Base-by-base conservation (phyloP, 345 rosid genomes). In the Pelargonium nanum region DNA sequence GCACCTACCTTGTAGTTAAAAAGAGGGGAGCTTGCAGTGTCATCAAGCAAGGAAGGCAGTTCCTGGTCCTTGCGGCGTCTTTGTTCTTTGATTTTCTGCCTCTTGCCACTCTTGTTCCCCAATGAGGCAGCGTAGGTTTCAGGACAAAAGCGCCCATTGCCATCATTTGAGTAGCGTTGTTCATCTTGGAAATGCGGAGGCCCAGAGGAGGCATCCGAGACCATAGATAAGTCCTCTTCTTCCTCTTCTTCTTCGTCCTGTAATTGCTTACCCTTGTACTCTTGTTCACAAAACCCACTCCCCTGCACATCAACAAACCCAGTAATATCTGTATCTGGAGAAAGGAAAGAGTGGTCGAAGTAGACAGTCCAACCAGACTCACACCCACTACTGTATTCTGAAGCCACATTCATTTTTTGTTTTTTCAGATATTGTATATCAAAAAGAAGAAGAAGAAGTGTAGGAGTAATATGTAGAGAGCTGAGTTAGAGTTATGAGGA, bases 331-430 rank as follows among this genome's bases (percentile, higher is more conserved):
- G 65, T 48, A 44, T 60, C 59, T 26, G 85, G 63, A 44, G 73
- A 66, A 51, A 63, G 51, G 62, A 68, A 70, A 68, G 96, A 85
- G 5, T 89, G 94, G 59, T 89, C 97, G 19, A 92, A 75, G 80
- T 92, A 92, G 0, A 84, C 65, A 72, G 99, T 92, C 99, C 99
- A 92, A n/a, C 99, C 99, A 22, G 99, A 92, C 65, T 92, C 97
- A 60, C 99, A 89, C 19, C 87, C 97, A 66, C 89, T 85, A 22
- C 85, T 85, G 62, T 83, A 75, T 66, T 82, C 95, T 10, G 89
- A 78, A 19, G 69, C 77, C 45, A 65, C 77, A 71, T 82, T 75
- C 86, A 78, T 78, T 65, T 67, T 68, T 55, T 23, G 19, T 23
- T n/a, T 22, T 44, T 19, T 21, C 6, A 5, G 16, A 1, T 50